These are phyloP conservation scores for Waltergamsia citrina DNA, from an alignment of 2,329 filamentous ascomycete species.

Conservation along the genomic window DNA sequence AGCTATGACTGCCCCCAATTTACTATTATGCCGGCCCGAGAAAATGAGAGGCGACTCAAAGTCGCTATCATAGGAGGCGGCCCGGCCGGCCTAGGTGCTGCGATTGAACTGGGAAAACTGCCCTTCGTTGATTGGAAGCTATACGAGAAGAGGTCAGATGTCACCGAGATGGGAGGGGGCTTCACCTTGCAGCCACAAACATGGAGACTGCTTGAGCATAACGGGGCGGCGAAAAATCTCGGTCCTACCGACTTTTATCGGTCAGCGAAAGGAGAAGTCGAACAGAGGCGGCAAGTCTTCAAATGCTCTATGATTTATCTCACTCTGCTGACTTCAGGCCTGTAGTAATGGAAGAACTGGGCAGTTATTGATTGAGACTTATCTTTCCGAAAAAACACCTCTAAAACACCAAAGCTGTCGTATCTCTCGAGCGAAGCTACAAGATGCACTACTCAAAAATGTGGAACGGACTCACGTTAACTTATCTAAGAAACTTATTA, in stretches of 20 bases:
- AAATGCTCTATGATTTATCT: neutral
- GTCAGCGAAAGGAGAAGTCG: conserved; percentile 12
- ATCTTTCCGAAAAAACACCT: conserved; percentile 11
- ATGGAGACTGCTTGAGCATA: conserved; percentile 21
- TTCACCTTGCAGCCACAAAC: conserved; percentile 23
- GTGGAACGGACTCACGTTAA: conserved; percentile 32
- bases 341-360: conserved; percentile 20
- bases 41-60: conserved; percentile 6
- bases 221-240: conserved; percentile 20
- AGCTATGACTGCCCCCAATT: too few relatives aligned
- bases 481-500: conserved; percentile 31
- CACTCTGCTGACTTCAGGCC: neutral
- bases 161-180: conserved; percentile 26
- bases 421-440: conserved; percentile 27
- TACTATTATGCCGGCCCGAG: too few relatives aligned
- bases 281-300: conserved; percentile 12
- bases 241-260: conserved; percentile 18
- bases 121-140: conserved; percentile 20
- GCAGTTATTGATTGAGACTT: conserved; percentile 13
- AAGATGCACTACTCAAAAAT: conserved; percentile 35
- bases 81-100: conserved; percentile 17
- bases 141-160: conserved; percentile 23
- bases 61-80: conserved; percentile 17
- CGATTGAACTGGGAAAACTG: conserved; percentile 18
- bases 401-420: conserved; percentile 16